phyloP scores from a whole-genome alignment of 2,329 filamentous ascomycete genomes.

The Pseudocercospora fijiensis region DNA sequence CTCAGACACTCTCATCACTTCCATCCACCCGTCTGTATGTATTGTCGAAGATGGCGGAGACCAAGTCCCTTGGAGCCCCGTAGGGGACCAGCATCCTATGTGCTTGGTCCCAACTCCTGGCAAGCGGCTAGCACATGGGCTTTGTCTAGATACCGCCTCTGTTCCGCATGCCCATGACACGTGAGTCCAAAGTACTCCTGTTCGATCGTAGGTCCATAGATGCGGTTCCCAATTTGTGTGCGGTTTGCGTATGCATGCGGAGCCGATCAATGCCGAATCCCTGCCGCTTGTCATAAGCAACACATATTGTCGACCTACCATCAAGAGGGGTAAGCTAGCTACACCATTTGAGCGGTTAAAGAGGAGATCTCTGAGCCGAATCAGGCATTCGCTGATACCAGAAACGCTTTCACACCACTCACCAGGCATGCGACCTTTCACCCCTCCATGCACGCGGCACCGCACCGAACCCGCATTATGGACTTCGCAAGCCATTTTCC shows the following conservation, averaged over 20 bases:
- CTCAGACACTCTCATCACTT: not conserved
- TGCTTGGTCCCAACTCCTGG: not conserved
- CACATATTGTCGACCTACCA: not conserved
- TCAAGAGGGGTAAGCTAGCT: slow-evolving; percentile 1
- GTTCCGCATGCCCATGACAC: not conserved
- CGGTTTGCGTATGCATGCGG: not conserved
- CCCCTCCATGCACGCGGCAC: not conserved
- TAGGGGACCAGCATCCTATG: not conserved
- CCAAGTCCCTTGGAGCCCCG: not conserved
- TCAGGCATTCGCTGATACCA: not conserved
- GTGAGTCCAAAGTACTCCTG: not conserved
- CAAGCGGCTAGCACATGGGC: not conserved
- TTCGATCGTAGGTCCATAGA: not conserved
- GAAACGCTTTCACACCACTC: not conserved
- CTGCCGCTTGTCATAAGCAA: not conserved
- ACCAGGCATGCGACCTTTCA: not conserved
- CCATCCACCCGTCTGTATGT: not conserved
- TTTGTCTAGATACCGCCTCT: not conserved
- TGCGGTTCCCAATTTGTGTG: not conserved
- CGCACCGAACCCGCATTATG: not conserved
- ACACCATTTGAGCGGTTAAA: not conserved
- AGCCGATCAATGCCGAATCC: not conserved
- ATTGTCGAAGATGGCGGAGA: not conserved
- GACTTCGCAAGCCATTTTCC: not conserved
- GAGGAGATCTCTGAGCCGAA: not conserved